Evolutionary conservation across 768 basidiomycete species (phyloP), one percentile per base, ranked within the genome.

Genomic region (Mrakia hoshinonis): DNA sequence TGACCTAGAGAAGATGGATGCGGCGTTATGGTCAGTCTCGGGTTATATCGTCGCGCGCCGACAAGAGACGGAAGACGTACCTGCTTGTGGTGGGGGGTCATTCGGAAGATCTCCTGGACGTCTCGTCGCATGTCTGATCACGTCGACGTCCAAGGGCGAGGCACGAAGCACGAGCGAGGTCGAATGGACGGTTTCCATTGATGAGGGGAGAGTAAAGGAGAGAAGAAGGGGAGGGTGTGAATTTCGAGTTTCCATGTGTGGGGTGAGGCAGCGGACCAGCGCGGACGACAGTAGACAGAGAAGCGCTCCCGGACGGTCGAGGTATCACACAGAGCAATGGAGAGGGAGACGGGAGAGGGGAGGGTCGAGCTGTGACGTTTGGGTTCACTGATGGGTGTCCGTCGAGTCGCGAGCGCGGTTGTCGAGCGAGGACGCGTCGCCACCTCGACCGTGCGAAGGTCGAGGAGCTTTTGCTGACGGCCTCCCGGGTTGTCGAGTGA

Each of bases 61-160:
- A 64, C 31, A 62, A 49, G 3, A 9, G 26, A 15, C 18, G 15
- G 22, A 22, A 46, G 46, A 69, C 69, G 15, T 20, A 72, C 70
- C 70, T 73, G 72, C 84, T 99, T 99, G 85, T 96, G 93, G 81
- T 96, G 95, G 64, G 96, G 96, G 24, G 96, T 98, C 22, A 92
- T 86, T 77, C 95, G 89, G 86, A 98, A 99, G 77, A 99, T 98
- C 83, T 99, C 96, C 87, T 99, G 96, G 75, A 99, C 95, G 80
- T 99, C 96, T 79, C 96, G 92, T 83, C 96, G 95, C 96, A 99
- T 99, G 88, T 98, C 96, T 99, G 86, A 81, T 31, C 82, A 84
- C 85, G 84, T 83, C 85, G 79, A 52, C 54, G 60, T 26, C 85
- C 88, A 86, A 76, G 78, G 79, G 76, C 49, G 76, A 77, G 73